Percentiles rank a stretch among this genome's conserved stretches.
Conservation (phyloP, 2,329 filamentous ascomycete species). For the Calonectria fujianensis region DNA sequence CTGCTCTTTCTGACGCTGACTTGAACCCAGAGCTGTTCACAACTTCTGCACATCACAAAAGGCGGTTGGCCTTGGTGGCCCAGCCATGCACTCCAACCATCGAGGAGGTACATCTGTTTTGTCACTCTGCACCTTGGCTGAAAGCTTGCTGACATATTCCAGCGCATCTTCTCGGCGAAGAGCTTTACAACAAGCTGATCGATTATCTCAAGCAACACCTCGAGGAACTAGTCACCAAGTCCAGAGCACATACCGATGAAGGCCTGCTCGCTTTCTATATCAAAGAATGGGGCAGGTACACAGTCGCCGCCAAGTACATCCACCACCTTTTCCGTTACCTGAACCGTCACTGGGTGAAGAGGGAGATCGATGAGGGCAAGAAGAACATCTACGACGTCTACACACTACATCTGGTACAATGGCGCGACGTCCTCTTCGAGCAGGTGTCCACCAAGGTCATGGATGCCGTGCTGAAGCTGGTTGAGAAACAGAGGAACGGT, state of each 20-base stretch:
- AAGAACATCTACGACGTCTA: slow-evolving; percentile 99
- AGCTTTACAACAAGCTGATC: slow-evolving; percentile 94
- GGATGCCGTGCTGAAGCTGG: slow-evolving; percentile 93
- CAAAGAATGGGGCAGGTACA: slow-evolving; percentile 96
- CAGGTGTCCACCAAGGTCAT: slow-evolving; percentile 92
- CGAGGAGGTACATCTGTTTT: slow-evolving; percentile 75
- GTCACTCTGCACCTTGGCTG: background rate
- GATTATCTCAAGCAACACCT: slow-evolving; percentile 89
- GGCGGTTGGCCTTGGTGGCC: slow-evolving; percentile 78
- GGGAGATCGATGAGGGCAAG: slow-evolving; percentile 99
- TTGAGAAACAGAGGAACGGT: slow-evolving; percentile 97
- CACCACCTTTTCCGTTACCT: slow-evolving; percentile 98
- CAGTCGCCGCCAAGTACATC: slow-evolving; percentile 95
- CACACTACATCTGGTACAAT: slow-evolving; percentile 95
- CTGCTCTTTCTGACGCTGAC: slow-evolving; percentile 59
- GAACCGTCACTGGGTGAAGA: slow-evolving; percentile 98
- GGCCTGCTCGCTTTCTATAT: slow-evolving; percentile 95
- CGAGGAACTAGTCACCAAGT: slow-evolving; percentile 80
- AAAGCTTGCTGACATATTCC: slow-evolving; percentile 43
- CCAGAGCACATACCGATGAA: slow-evolving; percentile 89
- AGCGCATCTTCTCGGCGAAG: slow-evolving; percentile 96
- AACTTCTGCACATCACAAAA: slow-evolving; percentile 99
- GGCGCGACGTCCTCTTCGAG: slow-evolving; percentile 93
- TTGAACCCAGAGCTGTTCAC: slow-evolving; percentile 83
- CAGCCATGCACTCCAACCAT: slow-evolving; percentile 63